These are phyloP conservation scores for Lactarius hatsudake DNA, from an alignment of 768 basidiomycete species.

Conservation along the genomic window DNA sequence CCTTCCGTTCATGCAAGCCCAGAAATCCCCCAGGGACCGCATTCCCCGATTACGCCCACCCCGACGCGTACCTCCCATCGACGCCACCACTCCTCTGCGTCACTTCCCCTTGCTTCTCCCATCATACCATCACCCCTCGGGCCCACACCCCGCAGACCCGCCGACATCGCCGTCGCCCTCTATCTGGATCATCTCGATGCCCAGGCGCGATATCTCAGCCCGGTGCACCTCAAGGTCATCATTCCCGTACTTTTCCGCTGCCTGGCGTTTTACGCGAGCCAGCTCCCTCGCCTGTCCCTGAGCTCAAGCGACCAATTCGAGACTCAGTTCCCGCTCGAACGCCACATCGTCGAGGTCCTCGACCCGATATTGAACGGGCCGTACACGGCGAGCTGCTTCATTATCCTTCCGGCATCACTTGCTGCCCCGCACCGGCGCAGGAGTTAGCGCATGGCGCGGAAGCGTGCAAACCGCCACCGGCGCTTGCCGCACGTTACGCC, in stretches of 20 bases:
- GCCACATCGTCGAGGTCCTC: slow-evolving; percentile 54
- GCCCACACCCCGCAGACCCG: slow-evolving; percentile 44
- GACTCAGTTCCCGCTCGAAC: slow-evolving; percentile 43
- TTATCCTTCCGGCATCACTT: slow-evolving; percentile 61
- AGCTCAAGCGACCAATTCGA: slow-evolving; percentile 37
- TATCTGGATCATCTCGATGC: slow-evolving; percentile 64
- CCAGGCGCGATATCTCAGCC: slow-evolving; percentile 58
- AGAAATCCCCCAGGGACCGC: slow-evolving; percentile 26
- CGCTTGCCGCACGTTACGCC: slow-evolving; percentile 52
- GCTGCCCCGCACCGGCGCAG: slow-evolving; percentile 42
- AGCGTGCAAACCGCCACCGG: slow-evolving; percentile 33
- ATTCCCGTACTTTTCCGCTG: slow-evolving; percentile 74
- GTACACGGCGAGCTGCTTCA: slow-evolving; percentile 62
- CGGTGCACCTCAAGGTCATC: slow-evolving; percentile 50
- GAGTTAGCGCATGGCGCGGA: slow-evolving; percentile 21
- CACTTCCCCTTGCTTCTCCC: slow-evolving; percentile 43
- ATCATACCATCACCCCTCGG: slow-evolving; percentile 33
- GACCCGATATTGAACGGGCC: slow-evolving; percentile 59
- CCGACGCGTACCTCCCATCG: slow-evolving; percentile 43
- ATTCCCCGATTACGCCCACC: slow-evolving; percentile 24
- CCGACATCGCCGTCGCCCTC: slow-evolving; percentile 60
- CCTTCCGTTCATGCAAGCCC: slow-evolving; percentile 33
- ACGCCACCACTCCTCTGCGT: slow-evolving; percentile 61
- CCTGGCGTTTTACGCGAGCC: slow-evolving; percentile 60
- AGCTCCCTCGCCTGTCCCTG: slow-evolving; percentile 67